Conservation (phyloP, 345 rosid species). For the Eucalyptus camaldulensis region DNA sequence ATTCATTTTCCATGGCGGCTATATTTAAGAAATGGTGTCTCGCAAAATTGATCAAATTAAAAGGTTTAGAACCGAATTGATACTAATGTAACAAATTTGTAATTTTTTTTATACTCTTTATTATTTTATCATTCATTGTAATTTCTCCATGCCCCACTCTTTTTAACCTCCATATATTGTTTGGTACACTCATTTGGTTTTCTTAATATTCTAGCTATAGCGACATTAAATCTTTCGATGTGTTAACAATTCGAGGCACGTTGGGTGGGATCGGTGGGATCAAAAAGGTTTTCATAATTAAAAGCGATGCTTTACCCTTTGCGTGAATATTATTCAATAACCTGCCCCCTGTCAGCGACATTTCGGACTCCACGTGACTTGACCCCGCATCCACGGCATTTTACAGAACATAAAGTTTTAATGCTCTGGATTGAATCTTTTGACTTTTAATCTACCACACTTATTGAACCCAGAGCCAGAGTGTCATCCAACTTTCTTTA, state of each 20-base stretch:
- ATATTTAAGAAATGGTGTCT: background rate
- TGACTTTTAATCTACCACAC: background rate
- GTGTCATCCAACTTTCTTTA: background rate
- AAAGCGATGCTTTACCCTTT: background rate
- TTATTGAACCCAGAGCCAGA: background rate
- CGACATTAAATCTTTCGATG: background rate
- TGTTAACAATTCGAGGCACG: background rate
- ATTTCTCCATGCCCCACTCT: background rate
- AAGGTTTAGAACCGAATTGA: accelerated
- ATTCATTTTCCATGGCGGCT: background rate
- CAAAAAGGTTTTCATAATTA: background rate
- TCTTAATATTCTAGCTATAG: background rate
- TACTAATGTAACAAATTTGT: accelerated
- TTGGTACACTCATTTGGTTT: background rate
- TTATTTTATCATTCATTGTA: background rate
- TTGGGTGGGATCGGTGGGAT: background rate
- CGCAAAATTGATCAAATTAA: accelerated
- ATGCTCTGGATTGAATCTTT: background rate
- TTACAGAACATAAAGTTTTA: background rate
- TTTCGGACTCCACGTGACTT: background rate
- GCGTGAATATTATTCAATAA: background rate
- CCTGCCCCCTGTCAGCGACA: background rate
- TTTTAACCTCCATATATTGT: background rate
- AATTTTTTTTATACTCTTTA: too few relatives aligned
- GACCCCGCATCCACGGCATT: background rate